Evolutionary conservation across 1,284 basidiomycete genomes (phyloP), one percentile per base, ranked within the genome.

Genomic region (Sutorius eximius): DNA sequence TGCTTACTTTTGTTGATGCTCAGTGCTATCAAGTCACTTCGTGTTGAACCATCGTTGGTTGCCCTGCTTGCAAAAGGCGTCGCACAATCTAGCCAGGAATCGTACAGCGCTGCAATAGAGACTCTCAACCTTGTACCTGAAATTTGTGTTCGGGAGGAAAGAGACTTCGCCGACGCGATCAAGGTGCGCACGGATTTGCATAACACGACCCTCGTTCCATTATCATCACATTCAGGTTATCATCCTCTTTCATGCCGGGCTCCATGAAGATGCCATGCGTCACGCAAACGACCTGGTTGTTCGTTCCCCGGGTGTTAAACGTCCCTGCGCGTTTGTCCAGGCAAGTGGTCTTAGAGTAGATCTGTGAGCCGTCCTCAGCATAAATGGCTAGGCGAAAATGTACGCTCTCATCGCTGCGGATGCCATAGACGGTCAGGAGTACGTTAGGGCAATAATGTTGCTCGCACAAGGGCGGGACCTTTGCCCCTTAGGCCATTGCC

Each of bases 371-470:
- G 20, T 29, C 12, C 45, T 53, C 16, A 56, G 2, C 27, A 5
- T 22, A 33, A 16, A 11, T 10, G 10, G 27, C 8, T 27, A 67
- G 66, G 57, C 64, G 38, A 62, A 45, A 45, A 60, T 68, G 53
- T 42, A 53, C 45, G 4, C 45, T 36, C 24, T 48, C 15, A 56
- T 61, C 1, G 64, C 54, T 9, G 42, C 33, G 10, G 56, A 54
- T 37, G 55, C 54, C 16, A 45, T 52, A 43, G 34, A 20, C 5
- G 18, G n/a, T 18, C 41, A 1, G 11, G 45, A 59, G 3, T 41
- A 56, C 15, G 3, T 8, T 9, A 22, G 18, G 3, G 62, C 56
- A 5, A 40, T 48, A 40, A 0, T 13, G 2, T 41, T 62, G 8
- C 44, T 63, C 5, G 30, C 5, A 1, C 52, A 32, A 49, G 59